These are phyloP conservation scores for Cucurbita pepo DNA, from an alignment of 306 rosid species.

Conservation along the genomic window DNA sequence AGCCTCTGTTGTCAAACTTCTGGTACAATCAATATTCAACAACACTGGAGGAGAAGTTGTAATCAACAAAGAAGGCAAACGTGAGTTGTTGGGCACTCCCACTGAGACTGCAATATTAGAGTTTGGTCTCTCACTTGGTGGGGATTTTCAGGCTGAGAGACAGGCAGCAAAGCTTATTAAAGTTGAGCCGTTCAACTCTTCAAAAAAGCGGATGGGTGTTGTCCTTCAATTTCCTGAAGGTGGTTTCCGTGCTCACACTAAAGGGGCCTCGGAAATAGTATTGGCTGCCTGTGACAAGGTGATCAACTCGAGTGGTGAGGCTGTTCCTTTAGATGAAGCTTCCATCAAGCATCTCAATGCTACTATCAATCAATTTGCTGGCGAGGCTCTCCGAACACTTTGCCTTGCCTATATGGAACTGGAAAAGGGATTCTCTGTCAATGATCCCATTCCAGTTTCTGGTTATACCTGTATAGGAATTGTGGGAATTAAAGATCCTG, in stretches of 20 bases:
- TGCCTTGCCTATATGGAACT: conserved; percentile 80
- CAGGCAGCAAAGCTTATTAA: conserved; percentile 48
- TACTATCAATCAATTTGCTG: conserved; percentile 65
- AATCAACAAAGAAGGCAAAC: conserved; percentile 51
- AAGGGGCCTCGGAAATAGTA: conserved; percentile 92
- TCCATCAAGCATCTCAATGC: conserved; percentile 35
- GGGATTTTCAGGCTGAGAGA: conserved; percentile 56
- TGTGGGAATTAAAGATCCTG: conserved; percentile 95
- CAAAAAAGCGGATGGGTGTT: conserved; percentile 75
- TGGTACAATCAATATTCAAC: conserved; percentile 62
- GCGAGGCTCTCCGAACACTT: conserved; percentile 83
- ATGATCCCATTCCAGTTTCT: conserved; percentile 56
- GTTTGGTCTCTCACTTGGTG: conserved; percentile 74
- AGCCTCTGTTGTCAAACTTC: conserved; percentile 32
- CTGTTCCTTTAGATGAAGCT: conserved; percentile 65
- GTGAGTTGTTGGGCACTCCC: conserved; percentile 72
- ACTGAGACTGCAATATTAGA: conserved; percentile 78
- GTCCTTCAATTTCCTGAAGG: conserved; percentile 62
- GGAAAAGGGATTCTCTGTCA: conserved; percentile 44
- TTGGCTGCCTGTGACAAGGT: conserved; percentile 83
- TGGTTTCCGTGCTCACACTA: conserved; percentile 67
- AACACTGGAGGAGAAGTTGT: conserved; percentile 95
- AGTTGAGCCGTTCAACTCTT: conserved; percentile 94
- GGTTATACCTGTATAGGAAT: conserved; percentile 79
- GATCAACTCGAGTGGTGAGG: conserved; percentile 51